A percentile compares a stretch with the other conserved stretches of the same genome.
These are phyloP conservation scores for Aspergillus steynii DNA, from an alignment of 495 filamentous ascomycete species.

Conservation along the genomic window DNA sequence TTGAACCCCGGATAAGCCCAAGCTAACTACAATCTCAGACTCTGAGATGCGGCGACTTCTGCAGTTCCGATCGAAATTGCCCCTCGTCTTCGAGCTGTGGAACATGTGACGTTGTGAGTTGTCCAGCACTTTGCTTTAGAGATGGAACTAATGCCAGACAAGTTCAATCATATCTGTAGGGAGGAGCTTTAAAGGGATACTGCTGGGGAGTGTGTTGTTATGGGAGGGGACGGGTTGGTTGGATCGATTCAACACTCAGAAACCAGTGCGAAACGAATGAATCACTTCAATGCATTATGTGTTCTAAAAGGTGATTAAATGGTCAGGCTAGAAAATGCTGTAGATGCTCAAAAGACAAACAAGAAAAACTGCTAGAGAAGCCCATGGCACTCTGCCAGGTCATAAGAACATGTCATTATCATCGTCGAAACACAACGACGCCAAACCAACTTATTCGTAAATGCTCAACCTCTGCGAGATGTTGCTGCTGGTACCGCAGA, in stretches of 20 bases:
- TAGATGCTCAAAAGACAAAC: no score
- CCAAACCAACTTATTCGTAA: neutral
- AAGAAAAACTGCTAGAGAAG: no score
- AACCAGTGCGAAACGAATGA: no score
- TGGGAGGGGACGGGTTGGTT: no score
- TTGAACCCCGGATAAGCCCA: neutral
- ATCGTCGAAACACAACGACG: neutral
- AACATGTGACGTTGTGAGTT: neutral
- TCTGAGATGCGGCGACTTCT: neutral
- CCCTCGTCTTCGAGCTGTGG: neutral
- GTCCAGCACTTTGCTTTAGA: neutral
- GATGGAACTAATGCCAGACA: neutral
- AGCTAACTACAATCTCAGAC: neutral
- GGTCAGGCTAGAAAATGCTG: no score
- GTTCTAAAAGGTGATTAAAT: no score
- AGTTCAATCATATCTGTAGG: neutral
- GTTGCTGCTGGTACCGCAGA: conserved; percentile 14
- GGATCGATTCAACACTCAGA: no score
- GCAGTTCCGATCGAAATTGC: neutral
- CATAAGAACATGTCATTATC: neutral
- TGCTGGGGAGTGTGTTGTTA: no score
- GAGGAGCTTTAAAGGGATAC: neutral
- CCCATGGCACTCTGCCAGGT: neutral
- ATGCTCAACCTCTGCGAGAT: neutral
- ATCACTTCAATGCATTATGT: no score